phyloP scores from a whole-genome alignment of 75 land plant species.

The Pinus tabuliformis region DNA sequence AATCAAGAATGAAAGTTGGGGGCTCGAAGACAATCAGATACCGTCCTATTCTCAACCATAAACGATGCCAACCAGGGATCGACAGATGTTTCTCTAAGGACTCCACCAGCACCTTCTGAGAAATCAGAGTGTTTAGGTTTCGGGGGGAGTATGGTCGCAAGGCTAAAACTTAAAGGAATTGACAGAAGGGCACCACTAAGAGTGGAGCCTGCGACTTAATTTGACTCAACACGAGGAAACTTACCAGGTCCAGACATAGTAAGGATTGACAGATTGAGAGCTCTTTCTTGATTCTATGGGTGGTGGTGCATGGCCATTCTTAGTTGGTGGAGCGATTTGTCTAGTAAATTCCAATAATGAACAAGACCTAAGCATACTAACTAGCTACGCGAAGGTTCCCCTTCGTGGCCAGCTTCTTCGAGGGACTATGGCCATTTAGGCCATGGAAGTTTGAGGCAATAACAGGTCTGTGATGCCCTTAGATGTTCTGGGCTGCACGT shows the following conservation, averaged over 20 bases:
- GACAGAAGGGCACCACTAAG: no score
- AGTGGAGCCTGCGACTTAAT: no score
- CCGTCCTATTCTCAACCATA: no score
- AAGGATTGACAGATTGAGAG: slow-evolving; percentile 56
- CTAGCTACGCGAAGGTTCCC: slow-evolving; percentile 51
- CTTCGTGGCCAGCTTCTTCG: slow-evolving; percentile 40
- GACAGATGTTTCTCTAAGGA: no score
- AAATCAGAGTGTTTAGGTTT: no score
- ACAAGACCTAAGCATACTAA: slow-evolving; percentile 95
- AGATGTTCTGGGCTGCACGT: slow-evolving; percentile 71
- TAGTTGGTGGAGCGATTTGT: slow-evolving; percentile 86
- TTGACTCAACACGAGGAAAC: no score
- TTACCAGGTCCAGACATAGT: slow-evolving; percentile 54
- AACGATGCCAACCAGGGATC: no score
- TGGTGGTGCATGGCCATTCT: slow-evolving; percentile 63
- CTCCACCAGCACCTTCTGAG: no score
- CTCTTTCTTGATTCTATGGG: slow-evolving; percentile 63
- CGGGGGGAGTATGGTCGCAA: no score
- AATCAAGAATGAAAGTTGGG: no score
- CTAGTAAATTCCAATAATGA: slow-evolving; percentile 89
- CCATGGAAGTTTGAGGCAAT: slow-evolving; percentile 82
- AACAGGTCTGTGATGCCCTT: slow-evolving; percentile 83
- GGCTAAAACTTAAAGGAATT: no score
- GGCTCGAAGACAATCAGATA: no score
- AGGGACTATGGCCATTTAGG: slow-evolving; percentile 62